Evolutionary conservation across 768 basidiomycete genomes (phyloP).

Genomic region (Leccinum subgranulosum): DNA sequence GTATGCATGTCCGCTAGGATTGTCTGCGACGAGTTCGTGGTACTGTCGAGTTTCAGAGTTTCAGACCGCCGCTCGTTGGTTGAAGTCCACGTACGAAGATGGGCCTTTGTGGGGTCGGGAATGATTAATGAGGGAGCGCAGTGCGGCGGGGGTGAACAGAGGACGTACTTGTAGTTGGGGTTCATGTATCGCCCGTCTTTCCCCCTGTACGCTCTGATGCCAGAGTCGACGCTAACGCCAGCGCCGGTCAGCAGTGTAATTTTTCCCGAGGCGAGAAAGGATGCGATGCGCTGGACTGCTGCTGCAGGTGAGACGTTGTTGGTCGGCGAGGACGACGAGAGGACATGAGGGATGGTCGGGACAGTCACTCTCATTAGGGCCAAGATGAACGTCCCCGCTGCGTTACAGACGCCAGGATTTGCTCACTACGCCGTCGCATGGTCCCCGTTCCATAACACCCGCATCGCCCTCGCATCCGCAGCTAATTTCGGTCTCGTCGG

Average conservation of each 20-base stretch:
- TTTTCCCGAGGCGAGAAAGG: slow-evolving; percentile 70
- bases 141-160: no score
- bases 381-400: slow-evolving; percentile 45
- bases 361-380: slow-evolving; percentile 72
- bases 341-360: slow-evolving; percentile 64
- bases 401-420: slow-evolving; percentile 74
- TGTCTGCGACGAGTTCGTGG: slow-evolving; percentile 76
- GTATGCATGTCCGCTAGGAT: slow-evolving; percentile 64
- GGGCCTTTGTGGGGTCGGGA: slow-evolving; percentile 39
- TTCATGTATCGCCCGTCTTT: slow-evolving; percentile 83
- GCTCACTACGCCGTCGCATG: slow-evolving; percentile 79
- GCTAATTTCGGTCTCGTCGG: slow-evolving; percentile 96
- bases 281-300: slow-evolving; percentile 58
- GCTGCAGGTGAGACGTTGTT: slow-evolving; percentile 43
- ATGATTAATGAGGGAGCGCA: background rate
- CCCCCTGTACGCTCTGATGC: slow-evolving; percentile 92
- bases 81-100: slow-evolving; percentile 43
- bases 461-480: slow-evolving; percentile 76
- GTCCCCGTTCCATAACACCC: slow-evolving; percentile 80
- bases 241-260: slow-evolving; percentile 82
- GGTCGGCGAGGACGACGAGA: slow-evolving; percentile 36
- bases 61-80: background rate
- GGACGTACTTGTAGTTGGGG: slow-evolving; percentile 76
- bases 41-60: slow-evolving; percentile 42
- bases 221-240: slow-evolving; percentile 93